Evolutionary conservation across 148 eudicot genomes (phyloP), one percentile per base, ranked within the genome.

Genomic region (Talinum fruticosum): DNA sequence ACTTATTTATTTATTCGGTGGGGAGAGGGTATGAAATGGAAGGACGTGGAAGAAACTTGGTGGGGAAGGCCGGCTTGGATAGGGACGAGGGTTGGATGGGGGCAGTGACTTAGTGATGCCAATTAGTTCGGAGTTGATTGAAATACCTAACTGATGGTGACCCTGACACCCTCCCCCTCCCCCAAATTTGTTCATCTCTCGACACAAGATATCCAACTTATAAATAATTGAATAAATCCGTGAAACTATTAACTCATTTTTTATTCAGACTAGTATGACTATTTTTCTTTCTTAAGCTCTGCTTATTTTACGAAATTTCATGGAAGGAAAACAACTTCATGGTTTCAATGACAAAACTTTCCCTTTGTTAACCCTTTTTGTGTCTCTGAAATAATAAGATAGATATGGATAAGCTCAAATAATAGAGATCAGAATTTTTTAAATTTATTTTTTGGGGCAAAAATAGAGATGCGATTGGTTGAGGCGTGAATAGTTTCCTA

Each of bases 81-180:
- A 81, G 80, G 69, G 84, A 72, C 85, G 8, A n/a, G 26, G 64
- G 29, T 47, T 28, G 69, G 74, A 51, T 68, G 69, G 68, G 78
- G 59, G 29, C 3, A 10, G 62, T n/a, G 24, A 2, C 24, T 41
- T 59, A 68, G 65, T 64, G 57, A 59, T 45, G 79, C 72, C 78
- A 82, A 85, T 78, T 76, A 71, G 76, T 77, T 81, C 64, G 67
- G 82, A 73, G 75, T 73, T 74, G 53, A 73, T 41, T 41, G 57
- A 51, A 32, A 71, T 78, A 84, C 87, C 87, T 82, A 85, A 83
- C 87, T 85, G 83, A 78, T 75, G 33, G 79, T 72, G 85, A 83
- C 85, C 34, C n/a, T n/a, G n/a, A n/a, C n/a, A n/a, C n/a, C n/a
- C n/a, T n/a, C n/a, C n/a, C n/a, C n/a, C n/a, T n/a, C n/a, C n/a